Evolutionary conservation across 345 rosid genomes (phyloP).

Genomic region (Salix purpurea): DNA sequence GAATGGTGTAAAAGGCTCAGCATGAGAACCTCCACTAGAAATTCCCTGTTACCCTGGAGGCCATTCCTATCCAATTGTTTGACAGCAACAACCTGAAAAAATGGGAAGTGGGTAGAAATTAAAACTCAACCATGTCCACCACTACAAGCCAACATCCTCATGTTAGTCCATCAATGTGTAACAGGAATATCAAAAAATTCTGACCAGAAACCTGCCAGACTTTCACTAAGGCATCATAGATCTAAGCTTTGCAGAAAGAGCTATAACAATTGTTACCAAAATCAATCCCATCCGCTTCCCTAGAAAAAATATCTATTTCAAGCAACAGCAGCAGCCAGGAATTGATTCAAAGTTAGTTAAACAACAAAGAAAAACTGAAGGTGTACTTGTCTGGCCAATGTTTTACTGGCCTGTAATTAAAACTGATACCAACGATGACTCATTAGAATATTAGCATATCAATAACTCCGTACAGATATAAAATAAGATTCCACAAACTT

Average conservation of each 20-base stretch:
- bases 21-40: conserved; percentile 98
- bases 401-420: not conserved
- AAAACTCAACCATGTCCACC: not conserved
- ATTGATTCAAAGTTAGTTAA: not conserved
- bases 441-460: not conserved
- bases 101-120: not conserved
- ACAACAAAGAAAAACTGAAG: too few relatives aligned
- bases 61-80: conserved; percentile 96
- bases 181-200: not conserved
- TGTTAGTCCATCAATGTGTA: not conserved
- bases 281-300: not conserved
- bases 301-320: not conserved
- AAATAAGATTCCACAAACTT: too few relatives aligned
- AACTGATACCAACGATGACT: not conserved
- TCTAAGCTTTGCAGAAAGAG: not conserved
- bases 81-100: conserved; percentile 82
- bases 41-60: conserved; percentile 96
- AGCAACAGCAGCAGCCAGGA: not conserved
- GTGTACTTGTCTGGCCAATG: not conserved
- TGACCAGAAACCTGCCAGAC: not conserved
- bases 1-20: conserved; percentile 96
- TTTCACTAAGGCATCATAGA: not conserved
- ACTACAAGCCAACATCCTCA: not conserved
- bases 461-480: too few relatives aligned
- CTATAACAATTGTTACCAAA: not conserved